These are phyloP conservation scores for Solanum sejunctum DNA, from an alignment of 257 asterid species.

Conservation along the genomic window DNA sequence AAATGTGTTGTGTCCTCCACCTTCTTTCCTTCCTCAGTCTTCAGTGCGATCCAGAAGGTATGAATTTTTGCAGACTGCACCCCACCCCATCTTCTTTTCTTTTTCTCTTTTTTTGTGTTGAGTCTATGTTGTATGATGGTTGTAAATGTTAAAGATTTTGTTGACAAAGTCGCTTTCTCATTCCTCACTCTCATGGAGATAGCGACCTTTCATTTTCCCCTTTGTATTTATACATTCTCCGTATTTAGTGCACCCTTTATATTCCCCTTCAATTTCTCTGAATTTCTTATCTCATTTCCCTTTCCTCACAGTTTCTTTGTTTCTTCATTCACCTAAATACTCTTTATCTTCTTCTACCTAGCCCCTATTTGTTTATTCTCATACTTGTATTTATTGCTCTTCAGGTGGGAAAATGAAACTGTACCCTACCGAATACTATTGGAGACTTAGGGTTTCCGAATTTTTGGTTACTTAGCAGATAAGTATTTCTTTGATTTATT, in stretches of 20 bases:
- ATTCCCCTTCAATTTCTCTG: background rate
- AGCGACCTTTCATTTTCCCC: constrained; percentile 31
- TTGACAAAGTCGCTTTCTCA: constrained; percentile 21
- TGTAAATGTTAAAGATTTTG: background rate
- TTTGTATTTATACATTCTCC: constrained; percentile 19
- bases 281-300: background rate
- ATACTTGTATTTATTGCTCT: background rate
- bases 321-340: background rate
- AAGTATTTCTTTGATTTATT: background rate
- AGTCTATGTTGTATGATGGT: background rate
- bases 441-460: background rate
- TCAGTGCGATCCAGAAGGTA: background rate
- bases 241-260: constrained; percentile 14
- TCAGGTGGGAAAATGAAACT: background rate
- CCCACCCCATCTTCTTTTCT: background rate
- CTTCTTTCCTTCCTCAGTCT: background rate
- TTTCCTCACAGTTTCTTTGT: background rate
- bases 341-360: background rate
- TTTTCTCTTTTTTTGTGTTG: background rate
- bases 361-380: background rate
- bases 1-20: background rate
- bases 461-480: background rate
- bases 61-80: background rate
- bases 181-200: constrained; percentile 40
- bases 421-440: background rate